Evolutionary conservation across 2,329 filamentous ascomycete species (phyloP).

Genomic region (Fusarium poae): DNA sequence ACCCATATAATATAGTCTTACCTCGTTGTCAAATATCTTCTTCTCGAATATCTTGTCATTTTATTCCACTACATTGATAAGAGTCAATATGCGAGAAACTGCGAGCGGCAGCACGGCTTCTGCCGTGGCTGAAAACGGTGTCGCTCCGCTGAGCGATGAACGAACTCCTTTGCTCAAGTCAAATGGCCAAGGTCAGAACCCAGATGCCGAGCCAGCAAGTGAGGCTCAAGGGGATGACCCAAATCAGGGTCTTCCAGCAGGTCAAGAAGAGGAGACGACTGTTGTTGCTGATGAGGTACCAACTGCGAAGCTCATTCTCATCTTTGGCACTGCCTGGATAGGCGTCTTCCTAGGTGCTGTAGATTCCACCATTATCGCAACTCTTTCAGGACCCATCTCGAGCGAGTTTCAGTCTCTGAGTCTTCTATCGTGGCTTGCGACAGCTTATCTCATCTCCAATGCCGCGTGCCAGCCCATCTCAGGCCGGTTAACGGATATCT

Average conservation of each 20-base stretch:
- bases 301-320: constrained; percentile 63
- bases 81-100: constrained; percentile 37
- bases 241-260: constrained; percentile 25
- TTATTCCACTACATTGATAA: background rate
- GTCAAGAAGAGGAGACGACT: constrained; percentile 59
- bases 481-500: constrained; percentile 89
- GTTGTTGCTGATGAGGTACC: constrained; percentile 64
- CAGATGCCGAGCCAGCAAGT: constrained; percentile 20
- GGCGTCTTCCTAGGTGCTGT: constrained; percentile 74
- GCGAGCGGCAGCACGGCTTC: constrained; percentile 29
- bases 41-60: background rate
- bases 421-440: constrained; percentile 88
- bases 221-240: constrained; percentile 13
- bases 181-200: constrained; percentile 20
- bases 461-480: constrained; percentile 88
- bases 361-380: constrained; percentile 88
- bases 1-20: background rate
- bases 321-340: constrained; percentile 68
- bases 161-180: constrained; percentile 49
- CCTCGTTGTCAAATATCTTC: background rate
- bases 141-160: constrained; percentile 36
- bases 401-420: constrained; percentile 85
- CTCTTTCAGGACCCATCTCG: constrained; percentile 84
- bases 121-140: constrained; percentile 34
- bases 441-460: constrained; percentile 89